Evolutionary conservation across 179 eudicot genomes (phyloP).

Genomic region (Beta corolliflora): DNA sequence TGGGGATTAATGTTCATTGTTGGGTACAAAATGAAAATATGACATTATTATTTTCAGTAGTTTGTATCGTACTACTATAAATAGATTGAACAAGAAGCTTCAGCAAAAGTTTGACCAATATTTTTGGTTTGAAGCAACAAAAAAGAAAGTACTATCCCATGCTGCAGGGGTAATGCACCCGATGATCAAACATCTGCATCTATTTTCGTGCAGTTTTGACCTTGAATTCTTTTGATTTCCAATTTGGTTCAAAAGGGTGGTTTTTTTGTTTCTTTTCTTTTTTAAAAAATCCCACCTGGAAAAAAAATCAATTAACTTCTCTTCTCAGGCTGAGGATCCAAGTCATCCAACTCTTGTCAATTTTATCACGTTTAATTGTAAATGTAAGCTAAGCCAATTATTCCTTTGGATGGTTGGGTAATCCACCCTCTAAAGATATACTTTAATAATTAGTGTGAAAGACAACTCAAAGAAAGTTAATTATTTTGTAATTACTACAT

Average conservation of each 20-base stretch:
- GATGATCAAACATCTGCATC: conserved; percentile 23
- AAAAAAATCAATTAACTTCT: too few relatives aligned
- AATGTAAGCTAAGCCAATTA: too few relatives aligned
- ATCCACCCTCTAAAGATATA: too few relatives aligned
- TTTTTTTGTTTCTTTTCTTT: too few relatives aligned
- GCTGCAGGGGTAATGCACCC: conserved; percentile 7
- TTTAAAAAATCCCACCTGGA: too few relatives aligned
- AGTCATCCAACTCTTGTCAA: too few relatives aligned
- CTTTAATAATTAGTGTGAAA: too few relatives aligned
- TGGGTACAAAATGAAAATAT: neutral
- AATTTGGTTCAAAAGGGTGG: neutral
- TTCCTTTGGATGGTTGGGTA: too few relatives aligned
- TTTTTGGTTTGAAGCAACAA: conserved; percentile 2
- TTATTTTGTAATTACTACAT: too few relatives aligned
- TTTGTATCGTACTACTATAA: neutral
- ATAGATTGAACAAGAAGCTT: neutral
- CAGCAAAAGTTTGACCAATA: conserved; percentile 17
- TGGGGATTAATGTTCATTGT: neutral
- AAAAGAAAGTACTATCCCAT: neutral
- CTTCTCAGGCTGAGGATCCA: too few relatives aligned
- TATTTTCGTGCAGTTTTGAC: conserved; percentile 19
- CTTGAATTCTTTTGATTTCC: neutral
- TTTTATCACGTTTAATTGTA: too few relatives aligned
- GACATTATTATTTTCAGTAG: neutral
- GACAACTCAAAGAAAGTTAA: too few relatives aligned